phyloP scores from a whole-genome alignment of 176 grass and related monocot species.

The Triticum turgidum region DNA sequence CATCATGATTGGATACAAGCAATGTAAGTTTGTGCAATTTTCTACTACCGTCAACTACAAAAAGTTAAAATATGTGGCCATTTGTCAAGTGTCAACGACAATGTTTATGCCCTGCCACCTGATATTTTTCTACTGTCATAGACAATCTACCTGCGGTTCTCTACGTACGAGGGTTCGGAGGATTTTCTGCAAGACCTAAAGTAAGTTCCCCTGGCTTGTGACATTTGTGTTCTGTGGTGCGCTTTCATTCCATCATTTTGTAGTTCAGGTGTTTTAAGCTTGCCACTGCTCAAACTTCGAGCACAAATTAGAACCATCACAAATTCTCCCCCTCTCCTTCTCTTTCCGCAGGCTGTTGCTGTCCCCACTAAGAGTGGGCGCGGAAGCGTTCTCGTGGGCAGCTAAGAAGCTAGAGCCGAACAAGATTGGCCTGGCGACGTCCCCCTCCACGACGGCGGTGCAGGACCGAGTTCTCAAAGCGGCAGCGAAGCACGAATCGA shows the following conservation, averaged over 20 bases:
- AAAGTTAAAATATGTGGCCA: not conserved
- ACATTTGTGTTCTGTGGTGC: not conserved
- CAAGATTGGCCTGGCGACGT: slow-evolving; percentile 77
- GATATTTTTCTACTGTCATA: slow-evolving; percentile 35
- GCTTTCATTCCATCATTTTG: not conserved
- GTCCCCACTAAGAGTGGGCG: slow-evolving; percentile 59
- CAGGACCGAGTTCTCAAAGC: slow-evolving; percentile 86
- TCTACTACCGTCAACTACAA: not conserved
- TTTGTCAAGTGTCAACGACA: not conserved
- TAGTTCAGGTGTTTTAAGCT: not conserved
- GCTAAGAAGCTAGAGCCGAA: slow-evolving; percentile 74
- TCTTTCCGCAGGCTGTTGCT: slow-evolving; percentile 54
- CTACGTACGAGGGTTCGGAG: slow-evolving; percentile 58
- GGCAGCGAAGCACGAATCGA: slow-evolving; percentile 87
- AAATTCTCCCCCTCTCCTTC: not conserved
- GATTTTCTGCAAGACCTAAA: slow-evolving; percentile 76
- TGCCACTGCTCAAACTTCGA: not conserved
- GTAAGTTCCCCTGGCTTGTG: slow-evolving; percentile 37
- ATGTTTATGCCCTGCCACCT: not conserved
- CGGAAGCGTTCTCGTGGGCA: slow-evolving; percentile 58
- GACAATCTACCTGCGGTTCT: slow-evolving; percentile 66
- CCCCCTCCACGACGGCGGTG: slow-evolving; percentile 86
- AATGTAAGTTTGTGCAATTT: not conserved
- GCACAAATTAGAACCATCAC: not conserved
- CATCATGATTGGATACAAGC: not conserved